phyloP scores from a whole-genome alignment of 1,284 basidiomycete genomes.

The Clitocybe nebularis region DNA sequence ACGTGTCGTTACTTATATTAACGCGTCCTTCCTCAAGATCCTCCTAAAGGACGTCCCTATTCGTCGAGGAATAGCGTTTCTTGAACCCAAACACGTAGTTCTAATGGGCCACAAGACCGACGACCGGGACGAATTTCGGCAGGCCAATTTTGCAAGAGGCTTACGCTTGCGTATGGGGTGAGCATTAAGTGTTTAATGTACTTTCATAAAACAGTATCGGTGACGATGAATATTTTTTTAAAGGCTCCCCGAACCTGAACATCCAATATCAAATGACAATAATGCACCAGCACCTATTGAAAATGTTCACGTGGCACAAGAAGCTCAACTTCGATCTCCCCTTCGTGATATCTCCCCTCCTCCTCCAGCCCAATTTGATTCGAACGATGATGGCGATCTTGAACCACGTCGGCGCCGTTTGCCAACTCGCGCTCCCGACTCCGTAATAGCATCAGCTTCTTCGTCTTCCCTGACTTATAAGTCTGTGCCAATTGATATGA shows the following conservation, averaged over 20 bases:
- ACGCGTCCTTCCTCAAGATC: slow-evolving; percentile 39
- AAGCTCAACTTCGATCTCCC: slow-evolving; percentile 30
- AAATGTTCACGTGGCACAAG: slow-evolving; percentile 11
- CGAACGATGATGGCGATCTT: slow-evolving; percentile 41
- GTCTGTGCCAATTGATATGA: too few relatives aligned
- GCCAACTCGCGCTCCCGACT: slow-evolving; percentile 18
- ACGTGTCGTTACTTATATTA: too few relatives aligned
- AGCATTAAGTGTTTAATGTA: slow-evolving; percentile 16
- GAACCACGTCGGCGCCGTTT: slow-evolving; percentile 35
- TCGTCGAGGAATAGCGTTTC: slow-evolving; percentile 60
- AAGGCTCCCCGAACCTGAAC: slow-evolving; percentile 24
- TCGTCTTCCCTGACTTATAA: slow-evolving; percentile 7
- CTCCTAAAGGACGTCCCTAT: slow-evolving; percentile 59
- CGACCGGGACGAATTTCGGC: slow-evolving; percentile 53
- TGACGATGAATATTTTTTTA: neutral
- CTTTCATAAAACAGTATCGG: neutral
- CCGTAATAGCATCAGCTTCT: slow-evolving; percentile 6
- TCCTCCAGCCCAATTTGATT: slow-evolving; percentile 19
- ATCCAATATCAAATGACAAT: slow-evolving; percentile 12
- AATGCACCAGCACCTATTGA: slow-evolving; percentile 13
- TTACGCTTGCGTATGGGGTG: slow-evolving; percentile 62
- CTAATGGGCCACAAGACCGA: slow-evolving; percentile 55
- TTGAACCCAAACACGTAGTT: slow-evolving; percentile 59
- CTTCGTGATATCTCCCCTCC: slow-evolving; percentile 41
- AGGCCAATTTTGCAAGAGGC: slow-evolving; percentile 49